These are phyloP conservation scores for Bolboschoenoplectus hybrid DNA, from an alignment of 202 grass and related monocot species.

Conservation along the genomic window DNA sequence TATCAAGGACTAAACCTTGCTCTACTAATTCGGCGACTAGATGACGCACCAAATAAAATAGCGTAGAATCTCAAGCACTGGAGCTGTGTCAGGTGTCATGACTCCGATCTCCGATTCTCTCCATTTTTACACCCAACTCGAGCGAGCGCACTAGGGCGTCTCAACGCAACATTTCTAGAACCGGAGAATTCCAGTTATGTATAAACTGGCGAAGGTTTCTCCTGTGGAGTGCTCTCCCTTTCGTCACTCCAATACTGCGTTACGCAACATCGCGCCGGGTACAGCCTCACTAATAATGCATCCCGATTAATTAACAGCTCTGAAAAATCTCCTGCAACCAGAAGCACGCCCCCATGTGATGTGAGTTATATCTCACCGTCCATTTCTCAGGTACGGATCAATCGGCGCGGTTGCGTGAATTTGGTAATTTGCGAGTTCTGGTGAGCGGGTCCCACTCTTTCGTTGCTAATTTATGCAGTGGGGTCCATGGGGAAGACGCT, in stretches of 20 bases:
- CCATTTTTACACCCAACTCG: not conserved
- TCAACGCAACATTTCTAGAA: not conserved
- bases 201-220: not conserved
- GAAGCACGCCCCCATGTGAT: not conserved
- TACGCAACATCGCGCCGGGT: constrained; percentile 15
- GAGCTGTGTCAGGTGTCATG: constrained; percentile 25
- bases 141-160: not conserved
- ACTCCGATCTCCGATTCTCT: not conserved
- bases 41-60: constrained; percentile 34
- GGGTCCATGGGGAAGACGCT: constrained; percentile 6
- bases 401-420: not conserved
- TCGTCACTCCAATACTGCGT: constrained; percentile 21
- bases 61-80: constrained; percentile 33
- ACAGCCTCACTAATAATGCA: constrained; percentile 22
- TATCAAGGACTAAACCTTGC: not conserved
- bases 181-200: not conserved
- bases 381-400: not conserved
- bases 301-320: not conserved
- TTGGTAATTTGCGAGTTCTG: not conserved
- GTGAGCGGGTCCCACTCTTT: not conserved
- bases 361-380: not conserved
- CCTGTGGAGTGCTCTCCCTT: not conserved
- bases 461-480: not conserved
- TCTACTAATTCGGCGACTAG: constrained; percentile 30
- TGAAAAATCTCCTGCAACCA: not conserved